phyloP scores from a whole-genome alignment of 305 asterid species.

The Solanum hybrid region DNA sequence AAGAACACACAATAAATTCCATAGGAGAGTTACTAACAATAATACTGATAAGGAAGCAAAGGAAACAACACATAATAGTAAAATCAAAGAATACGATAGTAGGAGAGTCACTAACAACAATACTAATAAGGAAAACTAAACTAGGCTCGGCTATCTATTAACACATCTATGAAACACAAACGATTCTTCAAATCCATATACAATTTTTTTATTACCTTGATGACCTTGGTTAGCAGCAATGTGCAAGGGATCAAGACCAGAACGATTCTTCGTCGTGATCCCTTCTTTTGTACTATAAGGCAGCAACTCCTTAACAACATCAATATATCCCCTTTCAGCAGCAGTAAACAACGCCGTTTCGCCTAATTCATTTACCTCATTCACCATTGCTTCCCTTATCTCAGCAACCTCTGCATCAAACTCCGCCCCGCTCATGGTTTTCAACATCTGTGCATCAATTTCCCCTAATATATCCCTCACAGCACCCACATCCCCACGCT shows the following conservation, averaged over 20 bases:
- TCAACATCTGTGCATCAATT: constrained; percentile 43
- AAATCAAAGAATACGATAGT: not conserved
- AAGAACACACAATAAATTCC: not conserved
- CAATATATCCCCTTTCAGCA: constrained; percentile 61
- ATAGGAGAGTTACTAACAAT: too few relatives aligned
- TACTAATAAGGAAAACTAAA: not conserved
- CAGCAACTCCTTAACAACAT: constrained; percentile 51
- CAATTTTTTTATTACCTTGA: constrained; percentile 34
- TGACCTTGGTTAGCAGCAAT: constrained; percentile 79
- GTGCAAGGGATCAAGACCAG: constrained; percentile 74
- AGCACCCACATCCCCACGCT: constrained; percentile 40
- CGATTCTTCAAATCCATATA: not conserved
- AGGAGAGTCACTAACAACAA: not conserved
- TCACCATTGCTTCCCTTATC: constrained; percentile 69
- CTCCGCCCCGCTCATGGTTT: constrained; percentile 47
- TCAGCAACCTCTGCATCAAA: constrained; percentile 70
- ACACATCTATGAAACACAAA: not conserved
- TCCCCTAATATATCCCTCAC: constrained; percentile 41
- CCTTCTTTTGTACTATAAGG: constrained; percentile 52
- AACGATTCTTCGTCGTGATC: constrained; percentile 46
- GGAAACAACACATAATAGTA: not conserved
- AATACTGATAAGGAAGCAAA: not conserved
- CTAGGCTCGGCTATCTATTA: not conserved
- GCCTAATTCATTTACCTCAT: constrained; percentile 82
- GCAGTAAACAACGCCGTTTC: constrained; percentile 78